Evolutionary conservation across 192 early-diverging fungal genomes (phyloP).

Genomic region (Coemansia umbellata): DNA sequence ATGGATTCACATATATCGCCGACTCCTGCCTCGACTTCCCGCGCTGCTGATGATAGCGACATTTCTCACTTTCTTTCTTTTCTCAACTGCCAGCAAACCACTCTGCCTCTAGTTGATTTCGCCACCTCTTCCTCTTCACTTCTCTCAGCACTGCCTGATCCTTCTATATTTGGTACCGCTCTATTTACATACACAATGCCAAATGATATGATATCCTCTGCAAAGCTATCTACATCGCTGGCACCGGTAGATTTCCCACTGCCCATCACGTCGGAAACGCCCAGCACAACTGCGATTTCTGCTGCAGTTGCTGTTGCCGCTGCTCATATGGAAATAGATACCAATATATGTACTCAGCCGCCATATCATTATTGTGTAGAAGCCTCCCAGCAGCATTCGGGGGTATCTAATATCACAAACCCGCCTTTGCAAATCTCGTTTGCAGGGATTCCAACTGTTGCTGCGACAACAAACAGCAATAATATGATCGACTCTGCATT

Average conservation of each 20-base stretch:
- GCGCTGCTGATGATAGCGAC: background rate
- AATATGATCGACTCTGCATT: background rate
- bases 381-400: background rate
- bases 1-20: background rate
- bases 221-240: background rate
- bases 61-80: constrained; percentile 1
- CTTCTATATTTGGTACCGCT: too few species aligned
- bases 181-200: background rate
- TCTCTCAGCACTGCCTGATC: background rate
- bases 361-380: background rate
- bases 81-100: background rate
- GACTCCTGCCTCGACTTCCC: background rate
- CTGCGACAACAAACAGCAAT: background rate
- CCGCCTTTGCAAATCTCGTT: background rate
- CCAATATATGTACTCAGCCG: background rate
- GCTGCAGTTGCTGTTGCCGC: background rate
- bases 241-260: too few species aligned
- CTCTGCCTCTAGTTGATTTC: background rate
- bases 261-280: background rate
- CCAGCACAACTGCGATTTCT: background rate
- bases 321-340: background rate
- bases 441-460: background rate
- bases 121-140: background rate
- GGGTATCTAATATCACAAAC: background rate
- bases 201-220: background rate